Evolutionary conservation across 495 filamentous ascomycete genomes (phyloP).

Genomic region (Mytilinidion resinicola): DNA sequence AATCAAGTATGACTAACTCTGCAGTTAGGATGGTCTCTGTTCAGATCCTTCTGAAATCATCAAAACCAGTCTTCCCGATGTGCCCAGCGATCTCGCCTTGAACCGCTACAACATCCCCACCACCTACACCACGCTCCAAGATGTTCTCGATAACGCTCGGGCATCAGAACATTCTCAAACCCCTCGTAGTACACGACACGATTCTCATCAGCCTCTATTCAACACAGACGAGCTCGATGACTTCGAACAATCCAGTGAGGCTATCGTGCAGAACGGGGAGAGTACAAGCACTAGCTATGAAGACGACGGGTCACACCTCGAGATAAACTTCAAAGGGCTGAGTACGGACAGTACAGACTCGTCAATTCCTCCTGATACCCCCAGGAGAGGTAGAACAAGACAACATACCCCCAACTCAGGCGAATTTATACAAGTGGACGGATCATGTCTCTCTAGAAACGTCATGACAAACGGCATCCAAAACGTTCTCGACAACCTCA

Average conservation of each 20-base stretch:
- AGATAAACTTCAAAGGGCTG: not conserved
- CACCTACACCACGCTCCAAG: slow-evolving; percentile 5
- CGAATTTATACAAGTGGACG: too few relatives aligned
- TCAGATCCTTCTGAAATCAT: not conserved
- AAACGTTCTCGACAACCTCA: too few relatives aligned
- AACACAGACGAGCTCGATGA: not conserved
- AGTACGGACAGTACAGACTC: not conserved
- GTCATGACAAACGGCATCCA: too few relatives aligned
- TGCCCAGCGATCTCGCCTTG: slow-evolving; percentile 5
- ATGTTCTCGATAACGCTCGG: not conserved
- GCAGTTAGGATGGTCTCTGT: too few relatives aligned
- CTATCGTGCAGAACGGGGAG: too few relatives aligned
- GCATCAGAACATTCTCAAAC: not conserved
- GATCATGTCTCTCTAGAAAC: too few relatives aligned
- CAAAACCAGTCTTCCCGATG: not conserved
- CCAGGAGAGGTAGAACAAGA: too few relatives aligned
- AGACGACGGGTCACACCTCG: not conserved
- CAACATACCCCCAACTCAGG: too few relatives aligned
- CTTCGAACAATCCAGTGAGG: too few relatives aligned
- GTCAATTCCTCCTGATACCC: too few relatives aligned
- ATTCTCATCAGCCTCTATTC: slow-evolving; percentile 2
- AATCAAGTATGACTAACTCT: too few relatives aligned
- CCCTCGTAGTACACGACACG: not conserved
- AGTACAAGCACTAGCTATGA: not conserved
- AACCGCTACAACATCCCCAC: not conserved